Base-by-base conservation (phyloP, 2,329 filamentous ascomycete genomes). In the Calonectria naviculata region DNA sequence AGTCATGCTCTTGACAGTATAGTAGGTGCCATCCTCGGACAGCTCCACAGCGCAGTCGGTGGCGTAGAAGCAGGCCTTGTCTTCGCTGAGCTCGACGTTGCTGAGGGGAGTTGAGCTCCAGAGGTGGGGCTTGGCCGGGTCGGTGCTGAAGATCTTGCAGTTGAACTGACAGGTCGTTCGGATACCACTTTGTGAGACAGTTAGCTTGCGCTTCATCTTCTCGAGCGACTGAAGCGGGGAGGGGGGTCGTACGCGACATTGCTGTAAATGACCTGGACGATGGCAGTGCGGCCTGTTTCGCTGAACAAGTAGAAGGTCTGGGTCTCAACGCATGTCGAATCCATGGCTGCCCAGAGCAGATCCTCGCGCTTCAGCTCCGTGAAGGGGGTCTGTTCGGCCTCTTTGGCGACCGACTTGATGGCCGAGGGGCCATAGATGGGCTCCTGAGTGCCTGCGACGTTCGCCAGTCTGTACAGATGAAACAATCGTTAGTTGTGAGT, bases 191-290 rank as follows among this genome's bases (percentile, higher is more conserved):
- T 70, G 21, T 71, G 65, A 73, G 74, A 49, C 26, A 13, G 60
- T 78, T 65, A 78, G 76, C 54, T 58, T 17, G 38, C n/a, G 38
- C 21, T 34, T 1, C 26, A 13, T 58, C 4, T 31, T 29, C 70
- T 71, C 76, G 31, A 2, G 13, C 13, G 8, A 8, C 13, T 62
- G 7, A 12, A 46, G 71, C 47, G 64, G 60, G 52, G 64, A 58
- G 52, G 31, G 42, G 38, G 68, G 61, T 60, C 93, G 84, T 92
- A 98, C 95, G 91, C 93, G 82, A 99, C 94, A 85, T 98, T 98
- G 87, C 94, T 98, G 88, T 98, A 98, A 83, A 99, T 98, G 84
- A 98, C 89, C 88, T 99, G 97, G 71, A 91, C 91, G 84, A 98
- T 90, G 65, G 89, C 94, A 74, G 95, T 84, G 74, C 92, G 89